Evolutionary conservation across 768 basidiomycete species (phyloP), one percentile per base, ranked within the genome.

Genomic region (Sarcomyxa edulis): DNA sequence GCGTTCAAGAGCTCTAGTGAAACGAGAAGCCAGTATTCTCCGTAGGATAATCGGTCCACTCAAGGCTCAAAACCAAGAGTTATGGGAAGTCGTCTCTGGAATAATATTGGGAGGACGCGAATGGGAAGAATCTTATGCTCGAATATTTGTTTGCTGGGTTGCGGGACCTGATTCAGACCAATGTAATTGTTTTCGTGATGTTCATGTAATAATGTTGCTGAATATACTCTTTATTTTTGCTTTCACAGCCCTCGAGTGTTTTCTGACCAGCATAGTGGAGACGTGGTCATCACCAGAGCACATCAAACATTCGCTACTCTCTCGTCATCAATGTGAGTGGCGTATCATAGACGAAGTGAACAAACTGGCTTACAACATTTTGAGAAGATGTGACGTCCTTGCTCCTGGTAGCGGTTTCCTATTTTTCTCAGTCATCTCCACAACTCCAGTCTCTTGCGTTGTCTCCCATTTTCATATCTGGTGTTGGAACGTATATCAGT

Each of bases 201-300:
- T 30, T 26, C n/a, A n/a, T n/a, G n/a, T n/a, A n/a, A n/a, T n/a
- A n/a, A n/a, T n/a, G n/a, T n/a, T n/a, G n/a, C n/a, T n/a, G n/a
- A n/a, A n/a, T n/a, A n/a, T n/a, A n/a, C n/a, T n/a, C 21, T 23
- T 37, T 30, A 18, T 15, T 21, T 27, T n/a, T 26, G 5, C 6
- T 33, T 40, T 28, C 46, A 40, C 39, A 78, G 79, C 61, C 12
- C 64, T 83, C 10, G 59, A 66, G 7, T 48, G 57, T 1, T 62
- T 84, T 23, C 58, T 84, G 16, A 56, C 66, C 26, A 64, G 56
- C 32, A 56, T 75, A 1, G 52, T 87, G 6, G 74, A 78, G 5
- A 53, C 70, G 1, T 98, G 95, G 95, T 69, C 83, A 4, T 72
- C 81, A 16, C 59, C 78, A 2, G 84, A 84, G 32, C 84, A 92